Percentiles rank a stretch among this genome's conserved stretches.
Evolutionary conservation across 2,329 filamentous ascomycete species (phyloP).

Genomic region (Fusarium clavum): DNA sequence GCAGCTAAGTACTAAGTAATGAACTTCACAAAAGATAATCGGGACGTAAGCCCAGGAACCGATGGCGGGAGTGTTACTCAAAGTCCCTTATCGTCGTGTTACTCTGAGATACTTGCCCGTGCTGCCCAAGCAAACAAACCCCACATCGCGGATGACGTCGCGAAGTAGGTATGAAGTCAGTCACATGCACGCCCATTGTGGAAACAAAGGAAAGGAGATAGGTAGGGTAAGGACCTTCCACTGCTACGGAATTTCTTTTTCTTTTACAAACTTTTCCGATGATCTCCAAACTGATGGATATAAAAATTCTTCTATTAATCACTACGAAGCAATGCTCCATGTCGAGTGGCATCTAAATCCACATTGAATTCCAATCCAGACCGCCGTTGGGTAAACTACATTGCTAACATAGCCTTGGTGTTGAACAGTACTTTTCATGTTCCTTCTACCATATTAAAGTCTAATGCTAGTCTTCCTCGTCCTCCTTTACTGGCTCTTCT

Average conservation of each 20-base stretch:
- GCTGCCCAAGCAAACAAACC: not conserved
- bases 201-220: not conserved
- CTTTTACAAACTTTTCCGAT: not conserved
- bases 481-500: constrained; percentile 9
- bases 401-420: not conserved
- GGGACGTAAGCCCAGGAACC: not conserved
- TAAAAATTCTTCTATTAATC: constrained; percentile 10
- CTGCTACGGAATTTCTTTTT: not conserved
- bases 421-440: not conserved
- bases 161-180: not conserved
- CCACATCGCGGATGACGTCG: constrained; percentile 40
- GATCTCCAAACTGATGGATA: not conserved
- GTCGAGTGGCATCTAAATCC: constrained; percentile 10
- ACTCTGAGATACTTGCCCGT: not conserved
- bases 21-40: not conserved
- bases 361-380: constrained; percentile 16
- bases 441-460: not conserved
- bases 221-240: not conserved
- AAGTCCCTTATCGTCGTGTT: constrained; percentile 24
- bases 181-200: not conserved
- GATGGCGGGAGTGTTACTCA: constrained; percentile 14
- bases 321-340: constrained; percentile 1
- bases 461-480: constrained; percentile 9
- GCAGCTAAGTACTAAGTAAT: not conserved
- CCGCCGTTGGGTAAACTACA: constrained; percentile 9